Evolutionary conservation across 1,284 basidiomycete species (phyloP), one percentile per base, ranked within the genome.

Genomic region (Microbotryum scabiosae): DNA sequence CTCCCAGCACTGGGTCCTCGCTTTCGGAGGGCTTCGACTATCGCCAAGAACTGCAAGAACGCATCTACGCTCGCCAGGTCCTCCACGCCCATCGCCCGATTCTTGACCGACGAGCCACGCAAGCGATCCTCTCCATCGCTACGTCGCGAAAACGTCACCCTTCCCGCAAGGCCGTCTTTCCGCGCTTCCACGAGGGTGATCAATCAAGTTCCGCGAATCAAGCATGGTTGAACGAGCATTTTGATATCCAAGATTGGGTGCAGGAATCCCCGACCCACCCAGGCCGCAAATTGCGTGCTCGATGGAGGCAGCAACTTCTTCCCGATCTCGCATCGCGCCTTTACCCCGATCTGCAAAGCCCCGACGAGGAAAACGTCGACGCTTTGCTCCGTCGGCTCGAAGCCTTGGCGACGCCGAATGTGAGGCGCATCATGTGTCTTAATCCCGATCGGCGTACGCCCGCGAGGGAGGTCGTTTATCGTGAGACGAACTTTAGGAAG

Each of bases 391-490:
- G 60, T 2, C 58, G 54, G 10, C 56, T 67, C 16, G 62, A 67
- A 52, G 28, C 21, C 14, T 54, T 67, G 30, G 36, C 62, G 14
- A 64, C 60, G 0, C 62, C 65, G 2, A 49, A 41, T 0, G 51
- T 6, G 18, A 57, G 21, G 16, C 49, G 4, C 10, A 30, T 30
- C 30, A 7, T 30, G 10, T 9, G 8, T 9, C 30, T 2, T 2
- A 36, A 46, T 14, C 57, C 43, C 12, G 18, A 45, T 7, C 14
- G 51, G 23, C 57, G 58, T 2, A 61, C 58, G 10, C 23, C 36
- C 25, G 65, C 65, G 1, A 32, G 51, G 6, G 62, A 67, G 28
- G 59, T 58, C 49, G 65, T 64, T 25, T 67, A 67, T 54, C 58
- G 60, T 20, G 30, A 43, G 1, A n/a, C n/a, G 10, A 62, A 62